Percentiles rank a stretch among this genome's conserved stretches.
Conservation (phyloP, 345 rosid species). For the Kandelia obovata region DNA sequence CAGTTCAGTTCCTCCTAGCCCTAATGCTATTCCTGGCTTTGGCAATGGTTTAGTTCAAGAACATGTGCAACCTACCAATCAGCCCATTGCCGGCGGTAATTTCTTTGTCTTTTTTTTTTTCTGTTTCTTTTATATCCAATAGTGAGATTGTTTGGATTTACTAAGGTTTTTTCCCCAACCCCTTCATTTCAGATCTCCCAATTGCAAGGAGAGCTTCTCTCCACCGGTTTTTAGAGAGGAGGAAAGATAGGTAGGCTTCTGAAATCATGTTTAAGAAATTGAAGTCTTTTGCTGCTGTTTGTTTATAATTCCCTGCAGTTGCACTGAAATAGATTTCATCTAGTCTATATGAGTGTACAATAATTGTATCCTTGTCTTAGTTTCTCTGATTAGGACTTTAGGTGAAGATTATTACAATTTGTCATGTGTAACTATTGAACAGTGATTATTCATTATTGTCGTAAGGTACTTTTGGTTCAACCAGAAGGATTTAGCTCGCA, state of each 20-base stretch:
- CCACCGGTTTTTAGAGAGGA: conserved; percentile 86
- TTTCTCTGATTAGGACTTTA: background rate
- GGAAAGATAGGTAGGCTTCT: conserved; percentile 75
- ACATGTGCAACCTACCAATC: conserved; percentile 29
- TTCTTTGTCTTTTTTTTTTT: background rate
- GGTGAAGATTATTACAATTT: no score
- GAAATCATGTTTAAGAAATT: background rate
- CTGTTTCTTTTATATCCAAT: background rate
- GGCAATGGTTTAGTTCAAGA: conserved; percentile 38
- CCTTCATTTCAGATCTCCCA: conserved; percentile 60
- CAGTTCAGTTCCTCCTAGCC: conserved; percentile 14
- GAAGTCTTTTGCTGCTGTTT: background rate
- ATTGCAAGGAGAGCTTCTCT: conserved; percentile 93
- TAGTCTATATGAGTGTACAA: background rate
- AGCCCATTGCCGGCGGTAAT: conserved; percentile 53
- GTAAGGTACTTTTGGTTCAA: background rate
- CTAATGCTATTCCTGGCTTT: conserved; percentile 29
- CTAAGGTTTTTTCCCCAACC: background rate
- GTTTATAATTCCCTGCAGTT: background rate
- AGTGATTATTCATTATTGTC: no score
- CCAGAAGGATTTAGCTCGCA: background rate
- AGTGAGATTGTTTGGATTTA: background rate
- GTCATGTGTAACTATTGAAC: no score
- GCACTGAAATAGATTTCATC: background rate
- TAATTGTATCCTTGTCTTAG: background rate